Conservation (phyloP, 2,329 filamentous ascomycete species). For the Aspergillus sp. region DNA sequence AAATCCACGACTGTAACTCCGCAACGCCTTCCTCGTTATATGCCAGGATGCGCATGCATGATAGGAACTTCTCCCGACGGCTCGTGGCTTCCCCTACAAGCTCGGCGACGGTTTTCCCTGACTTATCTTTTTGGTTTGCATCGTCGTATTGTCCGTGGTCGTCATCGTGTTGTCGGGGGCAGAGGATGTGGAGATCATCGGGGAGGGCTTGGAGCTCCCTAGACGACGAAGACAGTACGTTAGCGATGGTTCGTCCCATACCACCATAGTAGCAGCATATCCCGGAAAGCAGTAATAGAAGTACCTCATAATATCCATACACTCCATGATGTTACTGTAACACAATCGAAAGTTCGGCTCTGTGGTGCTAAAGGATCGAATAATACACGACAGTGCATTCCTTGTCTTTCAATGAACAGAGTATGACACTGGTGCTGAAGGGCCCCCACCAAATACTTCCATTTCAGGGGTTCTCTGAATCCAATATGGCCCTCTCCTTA, state of each 20-base stretch:
- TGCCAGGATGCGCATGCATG: slow-evolving; percentile 61
- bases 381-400: slow-evolving; percentile 9
- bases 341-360: neutral
- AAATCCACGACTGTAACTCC: slow-evolving; percentile 54
- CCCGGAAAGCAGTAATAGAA: slow-evolving; percentile 1
- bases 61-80: slow-evolving; percentile 56
- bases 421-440: neutral
- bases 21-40: slow-evolving; percentile 55
- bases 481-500: too few relatives aligned
- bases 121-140: slow-evolving; percentile 42
- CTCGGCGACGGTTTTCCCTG: slow-evolving; percentile 24
- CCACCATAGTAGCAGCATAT: too few relatives aligned
- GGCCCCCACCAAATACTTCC: neutral
- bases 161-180: slow-evolving; percentile 55
- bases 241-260: neutral
- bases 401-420: neutral
- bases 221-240: slow-evolving; percentile 7
- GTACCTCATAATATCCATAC: slow-evolving; percentile 36
- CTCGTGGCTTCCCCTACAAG: slow-evolving; percentile 49
- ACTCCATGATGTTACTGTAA: slow-evolving; percentile 26
- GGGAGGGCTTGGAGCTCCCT: slow-evolving; percentile 40
- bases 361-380: slow-evolving; percentile 4
- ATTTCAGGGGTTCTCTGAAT: neutral
- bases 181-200: slow-evolving; percentile 55
- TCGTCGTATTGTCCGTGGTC: slow-evolving; percentile 59